These are phyloP conservation scores for Calonectria fujianensis DNA, from an alignment of 2,329 filamentous ascomycete genomes.

Conservation along the genomic window DNA sequence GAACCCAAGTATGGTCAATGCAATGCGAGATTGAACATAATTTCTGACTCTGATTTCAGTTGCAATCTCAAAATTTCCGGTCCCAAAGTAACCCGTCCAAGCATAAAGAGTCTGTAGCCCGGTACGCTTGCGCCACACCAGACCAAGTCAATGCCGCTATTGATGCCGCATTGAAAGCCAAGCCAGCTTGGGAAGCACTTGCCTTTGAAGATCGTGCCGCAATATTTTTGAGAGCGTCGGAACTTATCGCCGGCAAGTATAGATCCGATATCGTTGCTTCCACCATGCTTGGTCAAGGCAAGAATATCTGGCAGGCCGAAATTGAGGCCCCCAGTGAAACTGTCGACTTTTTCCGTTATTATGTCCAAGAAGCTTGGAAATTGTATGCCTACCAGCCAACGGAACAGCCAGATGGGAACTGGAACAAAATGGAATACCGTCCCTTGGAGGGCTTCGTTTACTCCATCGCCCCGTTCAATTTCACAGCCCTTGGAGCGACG, in stretches of 20 bases:
- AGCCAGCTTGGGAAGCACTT: conserved; percentile 11
- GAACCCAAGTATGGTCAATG: not conserved
- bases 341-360: conserved; percentile 20
- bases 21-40: not conserved
- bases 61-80: not conserved
- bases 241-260: conserved; percentile 13
- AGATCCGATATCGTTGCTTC: conserved; percentile 14
- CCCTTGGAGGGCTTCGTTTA: conserved; percentile 90
- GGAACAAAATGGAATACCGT: conserved; percentile 20
- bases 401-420: conserved; percentile 10
- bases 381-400: conserved; percentile 17
- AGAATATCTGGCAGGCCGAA: conserved; percentile 17
- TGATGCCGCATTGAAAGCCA: conserved; percentile 7
- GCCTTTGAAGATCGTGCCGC: conserved; percentile 13
- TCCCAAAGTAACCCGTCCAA: conserved; percentile 5
- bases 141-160: conserved; percentile 1
- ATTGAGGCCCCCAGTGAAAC: conserved; percentile 11
- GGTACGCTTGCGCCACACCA: not conserved
- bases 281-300: conserved; percentile 15
- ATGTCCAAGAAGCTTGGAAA: conserved; percentile 12
- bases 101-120: conserved; percentile 7
- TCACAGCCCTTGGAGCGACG: conserved; percentile 62
- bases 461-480: conserved; percentile 95
- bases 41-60: not conserved
- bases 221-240: conserved; percentile 1